Evolutionary conservation across 192 early-diverging fungal genomes (phyloP).

Genomic region (Lobulomyces angularis): DNA sequence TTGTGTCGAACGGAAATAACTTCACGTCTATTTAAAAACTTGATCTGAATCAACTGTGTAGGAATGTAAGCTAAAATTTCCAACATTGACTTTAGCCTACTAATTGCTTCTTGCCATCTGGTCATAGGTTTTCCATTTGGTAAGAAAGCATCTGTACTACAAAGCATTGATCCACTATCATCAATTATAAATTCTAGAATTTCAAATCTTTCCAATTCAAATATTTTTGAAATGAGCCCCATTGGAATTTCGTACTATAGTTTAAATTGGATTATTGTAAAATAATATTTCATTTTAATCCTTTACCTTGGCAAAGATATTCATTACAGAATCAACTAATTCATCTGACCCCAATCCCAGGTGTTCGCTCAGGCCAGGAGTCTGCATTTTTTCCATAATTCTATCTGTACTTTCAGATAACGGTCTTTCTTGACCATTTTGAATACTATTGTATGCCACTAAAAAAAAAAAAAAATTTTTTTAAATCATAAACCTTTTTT

Average conservation of each 20-base stretch:
- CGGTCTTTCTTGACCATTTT: too few species aligned
- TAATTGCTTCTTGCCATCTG: constrained; percentile 9
- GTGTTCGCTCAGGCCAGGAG: too few species aligned
- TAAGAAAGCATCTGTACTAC: constrained; percentile 1
- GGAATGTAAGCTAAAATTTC: constrained; percentile 9
- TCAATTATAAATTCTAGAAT: constrained; percentile 5
- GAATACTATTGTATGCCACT: too few species aligned
- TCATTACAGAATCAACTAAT: constrained; percentile 2
- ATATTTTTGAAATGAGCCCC: constrained; percentile 6
- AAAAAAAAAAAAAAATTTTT: too few species aligned
- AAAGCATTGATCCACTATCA: constrained; percentile 7
- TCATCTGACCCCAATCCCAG: too few species aligned
- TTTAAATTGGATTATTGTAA: too few species aligned
- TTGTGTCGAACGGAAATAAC: too few species aligned
- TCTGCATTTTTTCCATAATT: too few species aligned
- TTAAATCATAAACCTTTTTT: too few species aligned
- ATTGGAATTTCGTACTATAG: constrained; percentile 12
- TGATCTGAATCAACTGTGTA: constrained; percentile 1
- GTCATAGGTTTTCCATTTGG: constrained; percentile 5
- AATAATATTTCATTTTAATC: too few species aligned
- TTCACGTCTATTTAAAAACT: constrained; percentile 8
- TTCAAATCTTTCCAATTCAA: constrained; percentile 5
- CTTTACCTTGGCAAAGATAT: constrained; percentile 7
- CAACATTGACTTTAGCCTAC: constrained; percentile 6
- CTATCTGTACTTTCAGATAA: too few species aligned